Evolutionary conservation across 768 basidiomycete genomes (phyloP).

Genomic region (Lactifluus subvellereus): DNA sequence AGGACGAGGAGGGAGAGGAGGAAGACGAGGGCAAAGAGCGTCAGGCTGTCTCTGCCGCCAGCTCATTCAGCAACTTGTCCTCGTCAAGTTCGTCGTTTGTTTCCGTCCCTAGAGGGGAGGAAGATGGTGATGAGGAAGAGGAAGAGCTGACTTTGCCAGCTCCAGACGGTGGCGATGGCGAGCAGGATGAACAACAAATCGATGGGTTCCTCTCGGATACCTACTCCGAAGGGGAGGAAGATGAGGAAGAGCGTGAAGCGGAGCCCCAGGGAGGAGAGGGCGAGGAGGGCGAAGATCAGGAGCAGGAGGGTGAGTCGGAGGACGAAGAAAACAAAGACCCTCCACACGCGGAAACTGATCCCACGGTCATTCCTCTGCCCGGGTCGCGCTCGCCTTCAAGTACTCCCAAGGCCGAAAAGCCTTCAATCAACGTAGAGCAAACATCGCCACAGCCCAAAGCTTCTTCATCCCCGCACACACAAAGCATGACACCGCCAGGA

Average conservation of each 20-base stretch:
- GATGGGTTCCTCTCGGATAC: conserved; percentile 28
- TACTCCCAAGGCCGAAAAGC: conserved; percentile 52
- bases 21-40: not conserved
- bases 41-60: conserved; percentile 13
- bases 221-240: conserved; percentile 29
- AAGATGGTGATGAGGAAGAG: conserved; percentile 22
- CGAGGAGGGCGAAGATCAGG: conserved; percentile 24
- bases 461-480: conserved; percentile 29
- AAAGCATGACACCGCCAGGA: conserved; percentile 58
- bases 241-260: conserved; percentile 23
- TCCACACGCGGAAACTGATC: conserved; percentile 12
- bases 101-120: conserved; percentile 20
- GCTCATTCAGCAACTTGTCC: conserved; percentile 15
- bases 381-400: conserved; percentile 48
- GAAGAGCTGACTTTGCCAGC: conserved; percentile 3
- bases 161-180: conserved; percentile 22
- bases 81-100: conserved; percentile 21
- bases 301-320: conserved; percentile 27
- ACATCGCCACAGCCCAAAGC: conserved; percentile 28
- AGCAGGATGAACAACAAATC: conserved; percentile 10
- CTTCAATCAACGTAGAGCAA: conserved; percentile 37
- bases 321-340: conserved; percentile 3
- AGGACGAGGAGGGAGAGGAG: conserved; percentile 8
- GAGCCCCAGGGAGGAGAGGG: conserved; percentile 25
- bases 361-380: conserved; percentile 34